phyloP scores from a whole-genome alignment of 345 rosid genomes.

The Mercurialis annua region DNA sequence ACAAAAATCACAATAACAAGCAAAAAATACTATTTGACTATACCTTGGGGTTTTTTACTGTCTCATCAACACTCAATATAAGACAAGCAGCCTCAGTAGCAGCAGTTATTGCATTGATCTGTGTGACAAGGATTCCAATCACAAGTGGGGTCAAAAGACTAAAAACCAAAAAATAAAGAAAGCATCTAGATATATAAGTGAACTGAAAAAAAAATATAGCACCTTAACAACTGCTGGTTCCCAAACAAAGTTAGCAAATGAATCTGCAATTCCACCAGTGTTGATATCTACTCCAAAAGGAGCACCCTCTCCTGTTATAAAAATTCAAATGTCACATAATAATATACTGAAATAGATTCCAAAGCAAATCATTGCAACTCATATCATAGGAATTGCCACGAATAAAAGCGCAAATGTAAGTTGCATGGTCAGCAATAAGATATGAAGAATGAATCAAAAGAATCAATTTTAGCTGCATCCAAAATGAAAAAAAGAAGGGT shows the following conservation, averaged over 20 bases:
- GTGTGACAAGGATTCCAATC: conserved; percentile 30
- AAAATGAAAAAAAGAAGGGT: too few species aligned
- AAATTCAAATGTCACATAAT: background rate
- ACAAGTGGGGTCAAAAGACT: background rate
- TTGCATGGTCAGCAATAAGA: background rate
- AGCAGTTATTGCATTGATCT: conserved; percentile 97
- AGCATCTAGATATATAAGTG: background rate
- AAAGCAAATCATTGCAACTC: background rate
- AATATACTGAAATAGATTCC: background rate
- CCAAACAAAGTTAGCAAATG: conserved; percentile 97
- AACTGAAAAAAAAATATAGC: conserved; percentile 5
- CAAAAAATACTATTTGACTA: background rate
- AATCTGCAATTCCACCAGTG: conserved; percentile 92
- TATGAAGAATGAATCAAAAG: background rate
- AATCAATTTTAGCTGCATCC: too few species aligned
- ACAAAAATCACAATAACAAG: background rate
- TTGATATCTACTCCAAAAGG: conserved; percentile 93
- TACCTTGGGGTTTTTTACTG: conserved; percentile 99
- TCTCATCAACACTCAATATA: conserved; percentile 91
- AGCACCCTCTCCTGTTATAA: conserved; percentile 73
- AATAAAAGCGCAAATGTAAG: background rate
- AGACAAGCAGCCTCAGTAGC: conserved; percentile 99
- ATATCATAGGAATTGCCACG: background rate
- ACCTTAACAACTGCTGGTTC: conserved; percentile 98
- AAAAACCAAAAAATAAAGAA: background rate